phyloP scores from a whole-genome alignment of 495 filamentous ascomycete species.

The Darksidea phi region DNA sequence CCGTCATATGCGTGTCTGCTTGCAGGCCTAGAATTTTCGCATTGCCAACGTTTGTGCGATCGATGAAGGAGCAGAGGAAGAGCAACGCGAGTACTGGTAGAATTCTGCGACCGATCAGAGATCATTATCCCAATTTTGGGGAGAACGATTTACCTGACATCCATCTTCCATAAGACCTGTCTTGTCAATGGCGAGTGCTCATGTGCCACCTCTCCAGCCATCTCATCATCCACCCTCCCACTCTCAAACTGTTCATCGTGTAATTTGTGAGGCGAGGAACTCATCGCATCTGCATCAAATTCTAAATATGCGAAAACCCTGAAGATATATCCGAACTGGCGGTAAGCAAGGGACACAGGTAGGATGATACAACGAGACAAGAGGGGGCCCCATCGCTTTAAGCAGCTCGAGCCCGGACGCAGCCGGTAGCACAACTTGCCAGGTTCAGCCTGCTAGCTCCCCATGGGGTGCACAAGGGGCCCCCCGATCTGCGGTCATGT shows the following conservation, averaged over 20 bases:
- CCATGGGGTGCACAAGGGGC: neutral
- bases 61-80: slow-evolving; percentile 48
- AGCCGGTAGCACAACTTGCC: neutral
- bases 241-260: slow-evolving; percentile 10
- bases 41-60: slow-evolving; percentile 34
- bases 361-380: neutral
- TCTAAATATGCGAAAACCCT: neutral
- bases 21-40: slow-evolving; percentile 33
- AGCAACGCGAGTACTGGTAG: slow-evolving; percentile 50
- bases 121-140: neutral
- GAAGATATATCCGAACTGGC: neutral
- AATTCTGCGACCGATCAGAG: slow-evolving; percentile 5
- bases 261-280: slow-evolving; percentile 1
- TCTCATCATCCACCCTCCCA: slow-evolving; percentile 1
- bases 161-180: slow-evolving; percentile 53
- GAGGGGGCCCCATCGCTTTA: neutral
- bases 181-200: slow-evolving; percentile 37
- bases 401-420: neutral
- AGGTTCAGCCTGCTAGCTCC: neutral
- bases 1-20: slow-evolving; percentile 17
- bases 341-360: neutral
- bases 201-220: neutral
- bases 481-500: neutral
- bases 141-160: slow-evolving; percentile 51
- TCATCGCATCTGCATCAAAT: neutral